These are phyloP conservation scores for Solanum ossicruentum DNA, from an alignment of 257 asterid species.

Conservation along the genomic window DNA sequence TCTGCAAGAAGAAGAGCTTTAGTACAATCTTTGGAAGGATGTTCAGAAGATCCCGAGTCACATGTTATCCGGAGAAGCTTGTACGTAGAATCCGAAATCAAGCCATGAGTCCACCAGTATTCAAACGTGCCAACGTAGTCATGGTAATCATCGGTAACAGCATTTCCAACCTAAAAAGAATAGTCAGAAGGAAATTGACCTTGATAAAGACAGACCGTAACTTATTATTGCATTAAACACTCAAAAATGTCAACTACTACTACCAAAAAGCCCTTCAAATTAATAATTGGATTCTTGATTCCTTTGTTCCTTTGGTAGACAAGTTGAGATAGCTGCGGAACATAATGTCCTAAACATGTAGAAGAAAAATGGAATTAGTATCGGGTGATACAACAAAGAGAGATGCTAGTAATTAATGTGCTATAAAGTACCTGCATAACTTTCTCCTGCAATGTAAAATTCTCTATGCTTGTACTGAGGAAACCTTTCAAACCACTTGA, in stretches of 20 bases:
- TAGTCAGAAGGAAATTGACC: neutral
- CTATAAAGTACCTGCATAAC: conserved; percentile 61
- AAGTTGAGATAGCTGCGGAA: conserved; percentile 84
- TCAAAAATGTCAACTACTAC: neutral
- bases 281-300: conserved; percentile 53
- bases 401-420: neutral
- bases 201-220: neutral
- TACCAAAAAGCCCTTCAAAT: conserved; percentile 95
- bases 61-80: conserved; percentile 42
- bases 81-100: conserved; percentile 89
- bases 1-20: conserved; percentile 48
- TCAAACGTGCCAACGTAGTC: conserved; percentile 88
- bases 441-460: conserved; percentile 90
- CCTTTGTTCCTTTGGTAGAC: conserved; percentile 62
- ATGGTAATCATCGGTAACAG: conserved; percentile 84
- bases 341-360: conserved; percentile 66
- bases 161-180: conserved; percentile 82
- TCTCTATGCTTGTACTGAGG: conserved; percentile 91
- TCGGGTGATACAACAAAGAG: neutral
- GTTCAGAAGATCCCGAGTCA: conserved; percentile 64
- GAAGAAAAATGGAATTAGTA: neutral
- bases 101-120: conserved; percentile 99
- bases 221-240: neutral
- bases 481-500: conserved; percentile 92
- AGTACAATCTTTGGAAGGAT: conserved; percentile 60